Conservation (phyloP, 139 green algal genomes). For the Pseudopediastrum boryanum region DNA sequence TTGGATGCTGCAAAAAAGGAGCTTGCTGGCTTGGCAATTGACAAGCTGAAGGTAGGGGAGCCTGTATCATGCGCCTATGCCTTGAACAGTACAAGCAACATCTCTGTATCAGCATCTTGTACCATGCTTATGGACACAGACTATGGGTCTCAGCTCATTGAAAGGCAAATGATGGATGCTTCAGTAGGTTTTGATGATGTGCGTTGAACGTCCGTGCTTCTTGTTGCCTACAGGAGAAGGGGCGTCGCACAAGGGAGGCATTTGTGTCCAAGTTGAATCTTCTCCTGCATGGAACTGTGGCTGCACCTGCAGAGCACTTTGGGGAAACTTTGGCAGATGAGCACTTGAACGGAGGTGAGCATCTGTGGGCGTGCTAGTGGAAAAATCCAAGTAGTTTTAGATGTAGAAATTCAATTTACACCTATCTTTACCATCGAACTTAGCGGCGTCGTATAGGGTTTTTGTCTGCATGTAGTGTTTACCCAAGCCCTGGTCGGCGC, state of each 20-base stretch:
- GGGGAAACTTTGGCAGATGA: conserved; percentile 96
- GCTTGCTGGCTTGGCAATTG: conserved; percentile 64
- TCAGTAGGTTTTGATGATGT: too few relatives aligned
- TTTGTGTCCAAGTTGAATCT: conserved; percentile 85
- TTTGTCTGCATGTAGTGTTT: too few relatives aligned
- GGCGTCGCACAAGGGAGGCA: conserved; percentile 77
- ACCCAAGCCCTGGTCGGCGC: too few relatives aligned
- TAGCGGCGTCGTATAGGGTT: too few relatives aligned
- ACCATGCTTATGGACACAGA: too few relatives aligned
- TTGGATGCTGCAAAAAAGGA: conserved; percentile 59
- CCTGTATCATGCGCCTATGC: neutral
- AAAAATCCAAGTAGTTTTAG: too few relatives aligned
- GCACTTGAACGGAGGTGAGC: conserved; percentile 80
- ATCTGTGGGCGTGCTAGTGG: too few relatives aligned
- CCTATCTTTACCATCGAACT: too few relatives aligned
- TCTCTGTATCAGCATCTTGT: too few relatives aligned
- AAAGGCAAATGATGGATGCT: too few relatives aligned
- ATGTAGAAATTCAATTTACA: too few relatives aligned
- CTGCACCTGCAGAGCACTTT: conserved; percentile 81
- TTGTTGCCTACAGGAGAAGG: conserved; percentile 64
- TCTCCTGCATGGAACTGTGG: conserved; percentile 84
- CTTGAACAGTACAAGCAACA: neutral
- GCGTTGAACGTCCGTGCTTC: neutral
- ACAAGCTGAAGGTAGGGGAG: conserved; percentile 58
- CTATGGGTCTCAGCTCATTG: too few relatives aligned